Base-by-base conservation (phyloP, 2,329 filamentous ascomycete genomes). In the Diaporthe sp. region DNA sequence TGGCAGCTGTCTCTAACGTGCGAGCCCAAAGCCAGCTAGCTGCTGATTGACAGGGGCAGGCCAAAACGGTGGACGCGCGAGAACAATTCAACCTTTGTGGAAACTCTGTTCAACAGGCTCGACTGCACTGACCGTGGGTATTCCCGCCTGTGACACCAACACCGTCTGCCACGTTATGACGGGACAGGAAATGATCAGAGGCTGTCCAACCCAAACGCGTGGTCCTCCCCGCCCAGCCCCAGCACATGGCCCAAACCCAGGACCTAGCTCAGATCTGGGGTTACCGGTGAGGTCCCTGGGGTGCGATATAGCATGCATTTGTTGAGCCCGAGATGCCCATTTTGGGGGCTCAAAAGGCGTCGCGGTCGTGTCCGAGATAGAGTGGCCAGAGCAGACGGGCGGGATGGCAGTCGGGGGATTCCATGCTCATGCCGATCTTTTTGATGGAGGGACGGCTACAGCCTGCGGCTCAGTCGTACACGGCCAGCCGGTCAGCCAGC, bases 181-280 rank as follows among this genome's bases (percentile, higher is more conserved):
- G 52, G 47, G 73, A 72, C 7, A 30, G 70, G 73, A 61, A 67
- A 67, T 72, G 68, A 74, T 72, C 68, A 58, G 68, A 74, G 58
- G 55, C 8, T 28, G 42, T 38, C 45, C 35, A 28, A 40, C 30
- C n/a, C 25, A 58, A 30, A 30, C 33, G n/a, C 57, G n/a, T 64
- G 54, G 35, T 64, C 17, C 55, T 60, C 54, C 60, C 33, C 73
- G 54, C 58, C 60, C 61, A 58, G 55, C 33, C 55, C 52, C 68
- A 50, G 69, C 55, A 40, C 17, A 35, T 30, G 25, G 28, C 17
- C 17, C 42, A 45, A 67, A n/a, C 17, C 33, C 50, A 47, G 54
- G 42, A 42, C 6, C 4, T 17, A 8, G 17, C 1, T 19, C 17
- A 19, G 40, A 58, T 71, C 52, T 71, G 38, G 55, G 55, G 52